Base-by-base conservation (phyloP, 306 rosid species). In the Vigna hirtella region DNA sequence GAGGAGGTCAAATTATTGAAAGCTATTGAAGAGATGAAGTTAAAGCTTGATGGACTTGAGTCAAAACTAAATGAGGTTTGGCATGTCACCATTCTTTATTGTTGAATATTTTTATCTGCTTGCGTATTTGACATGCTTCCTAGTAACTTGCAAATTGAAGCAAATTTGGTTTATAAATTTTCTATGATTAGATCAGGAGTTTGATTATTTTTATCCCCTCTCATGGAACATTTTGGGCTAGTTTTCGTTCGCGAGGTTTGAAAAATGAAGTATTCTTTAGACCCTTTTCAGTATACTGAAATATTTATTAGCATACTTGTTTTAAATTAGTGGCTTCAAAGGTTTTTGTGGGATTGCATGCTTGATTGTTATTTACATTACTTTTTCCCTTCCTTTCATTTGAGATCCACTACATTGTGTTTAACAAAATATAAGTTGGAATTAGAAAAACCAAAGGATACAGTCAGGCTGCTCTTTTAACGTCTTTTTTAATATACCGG, bases 61-160 rank as follows among this genome's bases (percentile, higher is more conserved):
- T 80, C 87, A 71, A 91, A 96, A 86, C 91, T 96, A 40, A 81
- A 83, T 42, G 91, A 93, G 99, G 99, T 96, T 63, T 66, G 90
- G 72, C 82, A 49, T 80, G 77, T 34, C 77, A 49, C 70, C 68
- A 79, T 53, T 57, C 36, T 40, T 17, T 77, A 3, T 40, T 38
- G 15, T 49, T 49, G 53, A 38, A 61, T 36, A 49, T 38, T 18
- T 51, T 57, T 30, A 73, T 73, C 66, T 79, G 57, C 78, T 64
- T 48, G 55, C 72, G 7, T 70, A 14, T 47, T 30, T 68, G 49
- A 32, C 77, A 30, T 76, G 68, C 45, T 80, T 65, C 56, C 72
- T 62, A 20, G 53, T 73, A 34, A 32, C 36, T 38, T 42, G 70
- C 66, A 56, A 58, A 65, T 52, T 50, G 66, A 84, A 78, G 53